Evolutionary conservation across 208 protist species (phyloP).

Genomic region (Trypanosoma rangeli): DNA sequence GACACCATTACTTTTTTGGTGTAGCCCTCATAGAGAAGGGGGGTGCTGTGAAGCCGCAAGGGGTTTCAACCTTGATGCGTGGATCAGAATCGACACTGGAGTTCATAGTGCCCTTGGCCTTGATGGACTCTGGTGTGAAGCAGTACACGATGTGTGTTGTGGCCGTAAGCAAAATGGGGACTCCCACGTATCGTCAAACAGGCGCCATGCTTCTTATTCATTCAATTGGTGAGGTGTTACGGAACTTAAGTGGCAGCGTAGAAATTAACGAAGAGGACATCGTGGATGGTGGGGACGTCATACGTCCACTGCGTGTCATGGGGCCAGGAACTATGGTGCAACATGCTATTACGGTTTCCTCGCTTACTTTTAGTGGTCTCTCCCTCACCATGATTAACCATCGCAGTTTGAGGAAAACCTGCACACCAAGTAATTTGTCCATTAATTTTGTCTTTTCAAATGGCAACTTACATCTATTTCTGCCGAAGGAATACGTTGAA

Average conservation of each 20-base stretch:
- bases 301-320: conserved; percentile 29
- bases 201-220: conserved; percentile 31
- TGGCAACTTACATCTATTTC: conserved; percentile 34
- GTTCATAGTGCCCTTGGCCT: conserved; percentile 28
- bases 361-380: conserved; percentile 31
- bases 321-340: conserved; percentile 42
- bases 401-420: conserved; percentile 40
- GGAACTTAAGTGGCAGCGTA: conserved; percentile 19
- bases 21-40: conserved; percentile 11
- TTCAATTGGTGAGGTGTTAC: conserved; percentile 30
- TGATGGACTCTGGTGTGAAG: conserved; percentile 12
- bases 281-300: not conserved
- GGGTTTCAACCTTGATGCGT: conserved; percentile 11
- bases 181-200: conserved; percentile 17
- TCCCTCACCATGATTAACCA: conserved; percentile 71
- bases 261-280: conserved; percentile 26
- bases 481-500: conserved; percentile 22
- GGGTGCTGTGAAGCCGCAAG: conserved; percentile 3
- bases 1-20: conserved; percentile 7
- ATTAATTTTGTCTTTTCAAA: conserved; percentile 48
- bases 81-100: not conserved
- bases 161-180: not conserved
- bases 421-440: conserved; percentile 36
- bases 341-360: conserved; percentile 43
- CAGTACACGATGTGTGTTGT: conserved; percentile 20